Conservation (phyloP, 1,284 basidiomycete species). For the Cerioporus squamosus region DNA sequence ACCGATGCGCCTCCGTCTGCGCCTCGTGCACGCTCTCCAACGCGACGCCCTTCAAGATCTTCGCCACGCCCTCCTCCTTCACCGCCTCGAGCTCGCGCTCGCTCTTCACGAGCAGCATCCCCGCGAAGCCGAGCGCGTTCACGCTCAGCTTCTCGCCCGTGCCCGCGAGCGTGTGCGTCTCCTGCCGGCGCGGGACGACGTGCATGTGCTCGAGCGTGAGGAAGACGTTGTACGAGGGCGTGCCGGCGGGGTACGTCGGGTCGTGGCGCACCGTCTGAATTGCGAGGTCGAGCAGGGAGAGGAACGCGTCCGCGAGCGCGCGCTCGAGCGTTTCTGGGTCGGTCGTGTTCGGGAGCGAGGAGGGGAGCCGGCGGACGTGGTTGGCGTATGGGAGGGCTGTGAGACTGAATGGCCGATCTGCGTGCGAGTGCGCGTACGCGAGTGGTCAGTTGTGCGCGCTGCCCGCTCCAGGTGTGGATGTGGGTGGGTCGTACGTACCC, state of each 20-base stretch:
- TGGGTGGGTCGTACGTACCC: conserved; percentile 45
- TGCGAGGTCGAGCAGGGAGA: conserved; percentile 77
- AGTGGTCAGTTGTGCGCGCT: background rate
- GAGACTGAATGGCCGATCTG: conserved; percentile 78
- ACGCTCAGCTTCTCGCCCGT: conserved; percentile 66
- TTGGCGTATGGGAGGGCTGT: conserved; percentile 77
- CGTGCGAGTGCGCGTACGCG: background rate
- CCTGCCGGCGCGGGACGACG: conserved; percentile 74
- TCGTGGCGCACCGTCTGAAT: conserved; percentile 78
- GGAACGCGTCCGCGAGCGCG: conserved; percentile 65
- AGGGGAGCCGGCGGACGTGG: conserved; percentile 71
- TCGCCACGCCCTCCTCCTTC: conserved; percentile 59
- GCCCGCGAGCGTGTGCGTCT: conserved; percentile 53
- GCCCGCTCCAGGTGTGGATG: conserved; percentile 56
- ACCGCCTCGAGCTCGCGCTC: conserved; percentile 73
- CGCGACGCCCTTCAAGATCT: conserved; percentile 64
- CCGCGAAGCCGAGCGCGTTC: conserved; percentile 88
- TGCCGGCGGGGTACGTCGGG: conserved; percentile 59
- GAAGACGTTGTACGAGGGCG: conserved; percentile 82
- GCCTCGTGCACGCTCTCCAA: conserved; percentile 67
- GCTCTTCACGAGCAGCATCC: conserved; percentile 84
- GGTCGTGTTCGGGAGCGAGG: conserved; percentile 49
- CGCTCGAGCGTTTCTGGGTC: conserved; percentile 47
- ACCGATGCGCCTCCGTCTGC: conserved; percentile 36
- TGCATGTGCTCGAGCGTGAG: conserved; percentile 85